These are phyloP conservation scores for Neurospora hispaniola DNA, from an alignment of 495 filamentous ascomycete species.

Conservation along the genomic window DNA sequence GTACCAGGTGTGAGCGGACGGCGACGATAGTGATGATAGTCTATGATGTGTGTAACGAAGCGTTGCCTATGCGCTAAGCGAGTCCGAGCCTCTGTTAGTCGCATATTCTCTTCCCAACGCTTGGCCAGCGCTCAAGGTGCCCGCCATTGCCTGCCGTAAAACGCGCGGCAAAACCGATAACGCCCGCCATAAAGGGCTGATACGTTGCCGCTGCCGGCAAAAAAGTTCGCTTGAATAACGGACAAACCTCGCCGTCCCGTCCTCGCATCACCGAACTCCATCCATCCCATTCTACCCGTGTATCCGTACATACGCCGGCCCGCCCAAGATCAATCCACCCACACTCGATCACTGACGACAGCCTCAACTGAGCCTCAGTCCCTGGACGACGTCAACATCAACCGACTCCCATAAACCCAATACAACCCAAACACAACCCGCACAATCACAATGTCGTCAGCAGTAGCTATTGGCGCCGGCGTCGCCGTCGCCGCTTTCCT, in stretches of 20 bases:
- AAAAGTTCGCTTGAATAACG: background rate
- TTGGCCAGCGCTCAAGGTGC: background rate
- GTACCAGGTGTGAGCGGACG: background rate
- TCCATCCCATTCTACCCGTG: background rate
- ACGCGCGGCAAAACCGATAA: background rate
- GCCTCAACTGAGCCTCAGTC: background rate
- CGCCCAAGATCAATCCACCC: background rate
- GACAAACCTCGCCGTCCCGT: background rate
- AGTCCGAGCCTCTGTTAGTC: background rate
- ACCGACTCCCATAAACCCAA: conserved; percentile 1
- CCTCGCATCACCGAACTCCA: background rate
- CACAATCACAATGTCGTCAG: conserved; percentile 60
- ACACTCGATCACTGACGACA: conserved; percentile 3
- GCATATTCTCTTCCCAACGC: background rate
- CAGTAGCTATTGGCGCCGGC: conserved; percentile 67
- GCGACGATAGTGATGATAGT: background rate
- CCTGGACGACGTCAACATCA: background rate
- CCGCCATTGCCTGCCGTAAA: background rate
- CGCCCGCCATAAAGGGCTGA: background rate
- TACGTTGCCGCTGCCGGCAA: background rate
- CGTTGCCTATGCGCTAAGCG: background rate
- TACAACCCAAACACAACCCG: background rate
- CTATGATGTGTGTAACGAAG: background rate
- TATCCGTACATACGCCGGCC: background rate
- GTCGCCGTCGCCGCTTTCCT: conserved; percentile 66